Conservation (phyloP, 352 stramenopile genomes). For the Peronospora destructor region DNA sequence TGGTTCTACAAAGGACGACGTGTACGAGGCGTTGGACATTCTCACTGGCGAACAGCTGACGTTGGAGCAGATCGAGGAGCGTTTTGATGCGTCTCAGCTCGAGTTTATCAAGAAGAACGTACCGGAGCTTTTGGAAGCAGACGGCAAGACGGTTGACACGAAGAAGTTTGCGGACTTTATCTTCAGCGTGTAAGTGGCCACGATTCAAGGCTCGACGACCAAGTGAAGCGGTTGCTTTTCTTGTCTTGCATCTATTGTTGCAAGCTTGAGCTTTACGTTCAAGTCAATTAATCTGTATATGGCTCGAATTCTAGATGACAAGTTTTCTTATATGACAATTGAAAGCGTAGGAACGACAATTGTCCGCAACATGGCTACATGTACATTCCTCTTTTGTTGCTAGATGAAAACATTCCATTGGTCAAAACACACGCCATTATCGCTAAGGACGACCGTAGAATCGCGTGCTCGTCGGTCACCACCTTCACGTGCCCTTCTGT, state of each 20-base stretch:
- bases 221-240: background rate
- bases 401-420: background rate
- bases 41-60: slow-evolving; percentile 67
- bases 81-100: slow-evolving; percentile 64
- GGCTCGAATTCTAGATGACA: slow-evolving; percentile 32
- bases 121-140: slow-evolving; percentile 38
- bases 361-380: slow-evolving; percentile 60
- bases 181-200: slow-evolving; percentile 58
- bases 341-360: slow-evolving; percentile 44
- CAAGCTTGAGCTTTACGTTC: slow-evolving; percentile 15
- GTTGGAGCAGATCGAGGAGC: slow-evolving; percentile 70
- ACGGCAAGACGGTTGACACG: slow-evolving; percentile 57
- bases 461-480: too few relatives aligned
- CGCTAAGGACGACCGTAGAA: too few relatives aligned
- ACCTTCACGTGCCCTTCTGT: too few relatives aligned
- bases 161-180: slow-evolving; percentile 75
- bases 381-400: too few relatives aligned
- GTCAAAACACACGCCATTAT: too few relatives aligned
- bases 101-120: slow-evolving; percentile 82
- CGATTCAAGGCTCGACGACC: slow-evolving; percentile 2
- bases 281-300: slow-evolving; percentile 29
- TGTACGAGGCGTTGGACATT: slow-evolving; percentile 76
- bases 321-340: slow-evolving; percentile 37
- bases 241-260: slow-evolving; percentile 13
- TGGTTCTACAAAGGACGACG: slow-evolving; percentile 75